Evolutionary conservation across 2,329 filamentous ascomycete genomes (phyloP).

Genomic region (Xylaria sp.): DNA sequence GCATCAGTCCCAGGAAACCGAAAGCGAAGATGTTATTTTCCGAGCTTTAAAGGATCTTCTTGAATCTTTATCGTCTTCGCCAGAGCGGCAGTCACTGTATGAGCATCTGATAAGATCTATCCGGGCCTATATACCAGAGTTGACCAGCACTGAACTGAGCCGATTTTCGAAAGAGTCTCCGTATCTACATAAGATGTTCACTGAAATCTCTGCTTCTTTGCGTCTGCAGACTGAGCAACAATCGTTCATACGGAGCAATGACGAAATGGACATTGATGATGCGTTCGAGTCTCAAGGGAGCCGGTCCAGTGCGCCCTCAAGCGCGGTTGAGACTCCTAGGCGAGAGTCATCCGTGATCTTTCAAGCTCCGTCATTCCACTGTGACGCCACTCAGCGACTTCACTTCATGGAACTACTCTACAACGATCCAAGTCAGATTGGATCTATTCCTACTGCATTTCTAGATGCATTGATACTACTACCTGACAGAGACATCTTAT

Average conservation of each 20-base stretch:
- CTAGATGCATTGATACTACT: slow-evolving; percentile 46
- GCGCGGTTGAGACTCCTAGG: slow-evolving; percentile 41
- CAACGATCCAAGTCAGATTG: slow-evolving; percentile 42
- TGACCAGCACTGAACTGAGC: slow-evolving; percentile 36
- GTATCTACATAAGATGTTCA: slow-evolving; percentile 41
- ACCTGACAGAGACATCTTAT: slow-evolving; percentile 49
- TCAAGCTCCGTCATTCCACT: slow-evolving; percentile 43
- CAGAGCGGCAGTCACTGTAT: slow-evolving; percentile 43
- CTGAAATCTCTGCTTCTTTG: slow-evolving; percentile 35
- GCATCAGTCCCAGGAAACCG: slow-evolving; percentile 45
- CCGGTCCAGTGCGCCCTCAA: slow-evolving; percentile 37
- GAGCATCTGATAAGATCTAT: slow-evolving; percentile 43
- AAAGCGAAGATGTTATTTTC: slow-evolving; percentile 42
- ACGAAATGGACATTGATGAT: slow-evolving; percentile 47
- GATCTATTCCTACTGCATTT: slow-evolving; percentile 46
- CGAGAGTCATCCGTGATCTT: slow-evolving; percentile 39
- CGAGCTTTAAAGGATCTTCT: slow-evolving; percentile 39
- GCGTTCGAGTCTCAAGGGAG: slow-evolving; percentile 58
- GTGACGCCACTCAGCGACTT: slow-evolving; percentile 43
- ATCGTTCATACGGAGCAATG: slow-evolving; percentile 24
- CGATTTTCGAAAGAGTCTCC: slow-evolving; percentile 36
- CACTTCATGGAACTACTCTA: slow-evolving; percentile 40
- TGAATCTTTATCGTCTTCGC: slow-evolving; percentile 37
- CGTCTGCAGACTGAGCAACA: slow-evolving; percentile 33
- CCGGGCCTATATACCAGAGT: slow-evolving; percentile 42